Evolutionary conservation across 2,329 filamentous ascomycete genomes (phyloP).

Genomic region (Chaetomium sp.): DNA sequence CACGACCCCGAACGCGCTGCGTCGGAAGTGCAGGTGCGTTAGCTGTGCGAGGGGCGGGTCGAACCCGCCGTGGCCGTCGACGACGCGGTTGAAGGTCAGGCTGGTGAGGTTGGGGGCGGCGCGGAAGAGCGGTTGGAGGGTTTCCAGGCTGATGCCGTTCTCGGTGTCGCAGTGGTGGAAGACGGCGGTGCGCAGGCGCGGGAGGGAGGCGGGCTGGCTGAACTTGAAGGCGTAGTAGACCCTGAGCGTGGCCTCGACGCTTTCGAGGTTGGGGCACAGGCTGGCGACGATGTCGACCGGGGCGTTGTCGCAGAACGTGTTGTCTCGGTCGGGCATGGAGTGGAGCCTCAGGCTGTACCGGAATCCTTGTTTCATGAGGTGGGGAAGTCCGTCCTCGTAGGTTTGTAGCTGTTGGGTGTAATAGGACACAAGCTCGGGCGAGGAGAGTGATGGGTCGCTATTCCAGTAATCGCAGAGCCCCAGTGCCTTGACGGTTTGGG

Average conservation of each 20-base stretch:
- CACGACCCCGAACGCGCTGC: background rate
- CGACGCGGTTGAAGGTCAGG: background rate
- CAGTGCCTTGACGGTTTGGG: background rate
- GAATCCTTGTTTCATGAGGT: background rate
- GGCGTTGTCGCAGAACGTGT: background rate
- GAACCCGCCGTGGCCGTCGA: background rate
- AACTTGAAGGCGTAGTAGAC: background rate
- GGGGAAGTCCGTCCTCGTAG: background rate
- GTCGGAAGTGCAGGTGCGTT: background rate
- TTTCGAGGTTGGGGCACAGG: slow-evolving; percentile 16
- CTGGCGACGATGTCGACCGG: slow-evolving; percentile 4
- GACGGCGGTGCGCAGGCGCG: background rate
- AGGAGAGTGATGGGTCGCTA: background rate
- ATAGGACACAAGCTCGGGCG: background rate
- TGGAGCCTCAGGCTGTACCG: no score
- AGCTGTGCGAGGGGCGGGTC: background rate
- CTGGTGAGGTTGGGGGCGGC: slow-evolving; percentile 2
- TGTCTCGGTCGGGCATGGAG: background rate
- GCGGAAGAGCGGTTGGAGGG: background rate
- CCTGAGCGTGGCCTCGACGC: background rate
- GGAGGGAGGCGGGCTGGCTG: background rate
- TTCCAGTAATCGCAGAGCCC: background rate
- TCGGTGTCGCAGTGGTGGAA: background rate
- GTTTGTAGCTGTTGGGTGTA: background rate
- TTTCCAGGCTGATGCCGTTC: background rate